These are phyloP conservation scores for Solanum peruvianum DNA, from an alignment of 257 asterid species.

Conservation along the genomic window DNA sequence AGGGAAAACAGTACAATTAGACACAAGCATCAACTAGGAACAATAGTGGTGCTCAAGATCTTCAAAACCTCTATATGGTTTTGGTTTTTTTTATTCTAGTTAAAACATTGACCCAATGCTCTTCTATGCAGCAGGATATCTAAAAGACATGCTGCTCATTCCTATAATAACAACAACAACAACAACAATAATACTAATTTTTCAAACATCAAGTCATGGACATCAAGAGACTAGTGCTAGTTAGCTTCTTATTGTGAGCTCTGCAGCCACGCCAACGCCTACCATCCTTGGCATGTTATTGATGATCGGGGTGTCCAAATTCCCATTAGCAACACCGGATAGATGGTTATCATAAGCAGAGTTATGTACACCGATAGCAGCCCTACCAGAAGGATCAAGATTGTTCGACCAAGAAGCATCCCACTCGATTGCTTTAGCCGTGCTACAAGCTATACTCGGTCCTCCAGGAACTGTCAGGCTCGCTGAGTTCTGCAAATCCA, in stretches of 20 bases:
- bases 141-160: slow-evolving; percentile 7
- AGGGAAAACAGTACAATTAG: not conserved
- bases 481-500: slow-evolving; percentile 60
- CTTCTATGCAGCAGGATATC: slow-evolving; percentile 4
- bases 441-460: slow-evolving; percentile 87
- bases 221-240: slow-evolving; percentile 3
- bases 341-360: slow-evolving; percentile 48
- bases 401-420: slow-evolving; percentile 85
- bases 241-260: slow-evolving; percentile 45
- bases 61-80: not conserved
- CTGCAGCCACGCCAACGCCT: slow-evolving; percentile 28
- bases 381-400: slow-evolving; percentile 90
- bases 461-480: slow-evolving; percentile 82
- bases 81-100: not conserved
- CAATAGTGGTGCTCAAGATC: not conserved
- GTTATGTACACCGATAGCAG: slow-evolving; percentile 83
- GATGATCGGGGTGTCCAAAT: slow-evolving; percentile 13
- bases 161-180: not conserved
- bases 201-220: not conserved
- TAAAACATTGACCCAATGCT: not conserved
- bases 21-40: not conserved
- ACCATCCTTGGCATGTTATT: slow-evolving; percentile 27
- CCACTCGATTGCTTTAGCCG: slow-evolving; percentile 79
- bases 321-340: slow-evolving; percentile 18
- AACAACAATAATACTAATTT: not conserved